phyloP scores from a whole-genome alignment of 495 filamentous ascomycete species.

The Aspergillus steynii region DNA sequence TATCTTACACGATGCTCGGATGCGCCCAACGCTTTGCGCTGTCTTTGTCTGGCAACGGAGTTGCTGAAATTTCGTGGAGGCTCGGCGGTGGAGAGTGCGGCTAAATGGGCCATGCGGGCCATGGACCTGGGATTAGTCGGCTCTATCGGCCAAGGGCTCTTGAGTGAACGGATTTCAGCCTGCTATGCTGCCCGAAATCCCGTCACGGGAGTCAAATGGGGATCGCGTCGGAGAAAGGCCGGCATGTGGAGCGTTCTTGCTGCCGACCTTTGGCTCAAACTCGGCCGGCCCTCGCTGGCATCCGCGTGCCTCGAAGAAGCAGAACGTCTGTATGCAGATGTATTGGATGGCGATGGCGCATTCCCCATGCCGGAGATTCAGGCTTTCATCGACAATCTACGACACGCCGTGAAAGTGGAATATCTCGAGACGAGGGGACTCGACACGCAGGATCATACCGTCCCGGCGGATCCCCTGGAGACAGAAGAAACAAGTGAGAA shows the following conservation, averaged over 20 bases:
- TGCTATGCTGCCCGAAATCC: slow-evolving; percentile 77
- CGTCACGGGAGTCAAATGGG: slow-evolving; percentile 62
- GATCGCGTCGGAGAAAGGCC: slow-evolving; percentile 73
- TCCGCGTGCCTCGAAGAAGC: slow-evolving; percentile 72
- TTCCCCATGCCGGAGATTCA: slow-evolving; percentile 58
- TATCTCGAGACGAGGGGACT: slow-evolving; percentile 40
- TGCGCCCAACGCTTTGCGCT: slow-evolving; percentile 74
- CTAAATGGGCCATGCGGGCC: slow-evolving; percentile 76
- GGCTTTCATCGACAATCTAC: slow-evolving; percentile 60
- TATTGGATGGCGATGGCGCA: slow-evolving; percentile 56
- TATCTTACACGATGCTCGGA: slow-evolving; percentile 82
- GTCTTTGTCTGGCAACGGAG: slow-evolving; percentile 73
- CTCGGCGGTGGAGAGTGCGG: slow-evolving; percentile 80
- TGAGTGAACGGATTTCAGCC: slow-evolving; percentile 79
- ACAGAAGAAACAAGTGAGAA: slow-evolving; percentile 66
- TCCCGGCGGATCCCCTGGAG: slow-evolving; percentile 26
- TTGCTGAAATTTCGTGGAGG: slow-evolving; percentile 77
- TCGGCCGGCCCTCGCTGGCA: slow-evolving; percentile 68
- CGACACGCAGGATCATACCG: slow-evolving; percentile 34
- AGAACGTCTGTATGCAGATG: slow-evolving; percentile 62
- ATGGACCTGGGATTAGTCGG: slow-evolving; percentile 77
- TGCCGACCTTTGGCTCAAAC: slow-evolving; percentile 76
- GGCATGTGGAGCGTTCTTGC: slow-evolving; percentile 87
- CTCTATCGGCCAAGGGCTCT: slow-evolving; percentile 71
- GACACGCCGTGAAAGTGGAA: slow-evolving; percentile 58